Percentiles rank a stretch among this genome's conserved stretches.
Conservation (phyloP, 2,329 filamentous ascomycete genomes). For the Cryphonectria carpinicola region DNA sequence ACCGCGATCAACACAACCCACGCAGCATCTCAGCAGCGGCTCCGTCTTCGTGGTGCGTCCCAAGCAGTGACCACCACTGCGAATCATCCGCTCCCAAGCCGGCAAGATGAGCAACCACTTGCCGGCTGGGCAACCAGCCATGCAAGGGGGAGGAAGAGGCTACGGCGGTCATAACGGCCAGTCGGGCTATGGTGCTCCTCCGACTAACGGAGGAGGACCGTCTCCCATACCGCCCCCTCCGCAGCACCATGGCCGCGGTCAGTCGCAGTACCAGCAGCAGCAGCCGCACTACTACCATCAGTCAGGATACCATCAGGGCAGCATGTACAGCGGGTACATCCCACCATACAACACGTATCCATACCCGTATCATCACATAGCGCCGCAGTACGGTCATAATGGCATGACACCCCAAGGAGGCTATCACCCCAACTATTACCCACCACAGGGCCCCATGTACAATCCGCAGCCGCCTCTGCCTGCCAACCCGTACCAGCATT, state of each 20-base stretch:
- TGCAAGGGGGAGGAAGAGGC: constrained; percentile 46
- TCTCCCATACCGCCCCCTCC: constrained; percentile 18
- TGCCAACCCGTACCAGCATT: constrained; percentile 58
- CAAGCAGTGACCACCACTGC: constrained; percentile 38
- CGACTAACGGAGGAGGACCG: constrained; percentile 25
- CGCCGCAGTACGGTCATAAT: constrained; percentile 63
- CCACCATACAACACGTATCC: constrained; percentile 54
- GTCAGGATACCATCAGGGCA: constrained; percentile 35
- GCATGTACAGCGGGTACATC: constrained; percentile 56
- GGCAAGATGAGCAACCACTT: constrained; percentile 79
- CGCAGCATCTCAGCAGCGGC: constrained; percentile 20
- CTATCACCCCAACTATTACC: constrained; percentile 52
- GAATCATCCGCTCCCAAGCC: constrained; percentile 55
- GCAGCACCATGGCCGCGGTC: constrained; percentile 27
- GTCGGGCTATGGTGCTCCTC: constrained; percentile 25
- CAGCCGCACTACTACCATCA: constrained; percentile 42
- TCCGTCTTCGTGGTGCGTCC: constrained; percentile 14
- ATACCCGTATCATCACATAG: constrained; percentile 50
- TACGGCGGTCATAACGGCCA: constrained; percentile 20
- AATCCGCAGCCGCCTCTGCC: constrained; percentile 40
- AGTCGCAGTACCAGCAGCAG: constrained; percentile 39
- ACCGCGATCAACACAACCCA: neutral
- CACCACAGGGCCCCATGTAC: constrained; percentile 54
- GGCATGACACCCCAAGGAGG: constrained; percentile 49
- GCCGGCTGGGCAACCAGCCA: constrained; percentile 70